Conservation (phyloP, 441 rosid species). For the Eruca vesicaria region DNA sequence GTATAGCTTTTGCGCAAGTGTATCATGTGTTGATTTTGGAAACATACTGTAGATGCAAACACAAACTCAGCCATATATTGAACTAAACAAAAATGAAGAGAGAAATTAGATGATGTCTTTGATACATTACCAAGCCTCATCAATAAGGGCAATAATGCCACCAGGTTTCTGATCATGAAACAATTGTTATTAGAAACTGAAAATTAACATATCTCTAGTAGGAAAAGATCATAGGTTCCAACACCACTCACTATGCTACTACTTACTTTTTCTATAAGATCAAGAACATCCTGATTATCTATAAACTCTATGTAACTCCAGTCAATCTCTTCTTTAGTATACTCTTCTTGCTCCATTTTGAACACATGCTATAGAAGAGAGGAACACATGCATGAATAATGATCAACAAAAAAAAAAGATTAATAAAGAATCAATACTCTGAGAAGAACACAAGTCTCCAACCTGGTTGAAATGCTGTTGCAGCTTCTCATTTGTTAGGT, state of each 20-base stretch:
- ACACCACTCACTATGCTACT: not conserved
- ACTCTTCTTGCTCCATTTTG: constrained; percentile 88
- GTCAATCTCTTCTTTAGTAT: constrained; percentile 70
- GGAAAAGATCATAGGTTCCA: constrained; percentile 4
- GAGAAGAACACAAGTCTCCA: constrained; percentile 22
- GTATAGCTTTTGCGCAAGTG: constrained; percentile 93
- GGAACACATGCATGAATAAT: constrained; percentile 11
- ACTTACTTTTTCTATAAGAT: constrained; percentile 62
- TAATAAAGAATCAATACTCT: not conserved
- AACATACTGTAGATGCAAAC: constrained; percentile 69
- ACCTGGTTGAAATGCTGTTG: constrained; percentile 92
- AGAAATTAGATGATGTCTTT: not conserved
- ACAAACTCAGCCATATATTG: constrained; percentile 19
- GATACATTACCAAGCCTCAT: constrained; percentile 86
- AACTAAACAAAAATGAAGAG: not conserved
- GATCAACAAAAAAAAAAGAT: constrained; percentile 1
- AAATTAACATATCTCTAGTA: not conserved
- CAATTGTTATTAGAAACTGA: constrained; percentile 29
- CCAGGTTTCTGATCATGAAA: constrained; percentile 87
- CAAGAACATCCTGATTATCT: constrained; percentile 77
- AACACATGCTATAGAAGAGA: constrained; percentile 61
- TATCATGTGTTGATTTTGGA: constrained; percentile 95
- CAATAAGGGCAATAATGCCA: constrained; percentile 95
- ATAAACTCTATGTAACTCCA: constrained; percentile 81
- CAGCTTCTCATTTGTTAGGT: constrained; percentile 79